phyloP scores from a whole-genome alignment of 495 filamentous ascomycete species.

The Tuber calosporum region DNA sequence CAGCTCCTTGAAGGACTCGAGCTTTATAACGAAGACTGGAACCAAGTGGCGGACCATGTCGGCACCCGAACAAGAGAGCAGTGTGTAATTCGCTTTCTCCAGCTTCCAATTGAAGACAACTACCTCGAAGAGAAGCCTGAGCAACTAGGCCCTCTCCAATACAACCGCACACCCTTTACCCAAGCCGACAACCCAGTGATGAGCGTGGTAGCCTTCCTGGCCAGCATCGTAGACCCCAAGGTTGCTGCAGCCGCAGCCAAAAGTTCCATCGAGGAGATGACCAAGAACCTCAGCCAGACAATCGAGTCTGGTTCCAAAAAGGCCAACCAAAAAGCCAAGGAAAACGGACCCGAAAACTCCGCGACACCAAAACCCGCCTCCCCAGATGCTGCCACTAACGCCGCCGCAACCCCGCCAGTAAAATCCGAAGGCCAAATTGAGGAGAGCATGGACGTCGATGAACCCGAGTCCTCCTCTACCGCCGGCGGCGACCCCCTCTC shows the following conservation, averaged over 20 bases:
- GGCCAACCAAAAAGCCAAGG: conserved; percentile 49
- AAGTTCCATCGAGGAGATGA: conserved; percentile 75
- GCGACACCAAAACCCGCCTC: conserved; percentile 44
- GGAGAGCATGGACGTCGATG: conserved; percentile 58
- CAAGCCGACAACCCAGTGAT: conserved; percentile 91
- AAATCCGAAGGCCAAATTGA: conserved; percentile 49
- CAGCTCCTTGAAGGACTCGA: conserved; percentile 83
- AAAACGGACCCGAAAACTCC: conserved; percentile 51
- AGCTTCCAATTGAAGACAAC: conserved; percentile 83
- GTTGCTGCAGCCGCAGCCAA: conserved; percentile 83
- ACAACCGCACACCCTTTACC: conserved; percentile 73
- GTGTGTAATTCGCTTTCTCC: conserved; percentile 91
- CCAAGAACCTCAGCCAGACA: conserved; percentile 61
- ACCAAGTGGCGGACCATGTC: conserved; percentile 81
- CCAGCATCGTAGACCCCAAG: conserved; percentile 75
- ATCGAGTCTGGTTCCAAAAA: conserved; percentile 53
- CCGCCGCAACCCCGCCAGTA: conserved; percentile 46
- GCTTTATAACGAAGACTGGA: conserved; percentile 90
- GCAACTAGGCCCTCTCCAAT: conserved; percentile 52
- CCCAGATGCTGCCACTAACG: conserved; percentile 16
- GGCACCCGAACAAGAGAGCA: conserved; percentile 88
- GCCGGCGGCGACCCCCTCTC: conserved; percentile 49
- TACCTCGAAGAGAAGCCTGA: conserved; percentile 71
- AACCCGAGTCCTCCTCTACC: conserved; percentile 53
- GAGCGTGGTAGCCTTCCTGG: conserved; percentile 88